Conservation (phyloP, 2,329 filamentous ascomycete species). For the Aspergillus hortae region DNA sequence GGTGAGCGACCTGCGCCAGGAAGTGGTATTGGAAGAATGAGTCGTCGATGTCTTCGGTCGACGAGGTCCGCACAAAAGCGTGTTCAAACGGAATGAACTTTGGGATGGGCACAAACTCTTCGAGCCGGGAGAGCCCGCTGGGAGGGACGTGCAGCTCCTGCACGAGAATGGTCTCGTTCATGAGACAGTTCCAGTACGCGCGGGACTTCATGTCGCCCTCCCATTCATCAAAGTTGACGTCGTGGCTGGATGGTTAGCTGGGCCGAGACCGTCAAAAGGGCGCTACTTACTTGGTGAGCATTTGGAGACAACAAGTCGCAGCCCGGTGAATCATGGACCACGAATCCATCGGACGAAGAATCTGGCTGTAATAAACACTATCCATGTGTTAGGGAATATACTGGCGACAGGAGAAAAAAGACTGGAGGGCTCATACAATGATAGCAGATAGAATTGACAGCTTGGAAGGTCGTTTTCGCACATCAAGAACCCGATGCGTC, state of each 20-base stretch:
- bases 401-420: not conserved
- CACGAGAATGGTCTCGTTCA: conserved; percentile 55
- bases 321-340: conserved; percentile 54
- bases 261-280: not conserved
- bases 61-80: conserved; percentile 27
- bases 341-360: conserved; percentile 51
- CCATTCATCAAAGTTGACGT: conserved; percentile 49
- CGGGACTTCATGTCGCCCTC: conserved; percentile 55
- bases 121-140: conserved; percentile 49
- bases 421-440: conserved; percentile 32
- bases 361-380: conserved; percentile 50
- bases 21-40: conserved; percentile 57
- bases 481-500: conserved; percentile 51
- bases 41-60: conserved; percentile 45
- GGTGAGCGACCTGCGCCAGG: conserved; percentile 54
- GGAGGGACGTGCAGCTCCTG: conserved; percentile 53
- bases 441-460: conserved; percentile 52
- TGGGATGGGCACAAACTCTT: conserved; percentile 52
- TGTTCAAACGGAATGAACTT: conserved; percentile 49
- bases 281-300: conserved; percentile 41
- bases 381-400: conserved; percentile 11
- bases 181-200: conserved; percentile 54
- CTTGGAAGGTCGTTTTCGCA: conserved; percentile 49
- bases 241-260: conserved; percentile 23
- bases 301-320: conserved; percentile 48